Conservation (phyloP, 495 filamentous ascomycete species). For the Penicillium coprophilum region DNA sequence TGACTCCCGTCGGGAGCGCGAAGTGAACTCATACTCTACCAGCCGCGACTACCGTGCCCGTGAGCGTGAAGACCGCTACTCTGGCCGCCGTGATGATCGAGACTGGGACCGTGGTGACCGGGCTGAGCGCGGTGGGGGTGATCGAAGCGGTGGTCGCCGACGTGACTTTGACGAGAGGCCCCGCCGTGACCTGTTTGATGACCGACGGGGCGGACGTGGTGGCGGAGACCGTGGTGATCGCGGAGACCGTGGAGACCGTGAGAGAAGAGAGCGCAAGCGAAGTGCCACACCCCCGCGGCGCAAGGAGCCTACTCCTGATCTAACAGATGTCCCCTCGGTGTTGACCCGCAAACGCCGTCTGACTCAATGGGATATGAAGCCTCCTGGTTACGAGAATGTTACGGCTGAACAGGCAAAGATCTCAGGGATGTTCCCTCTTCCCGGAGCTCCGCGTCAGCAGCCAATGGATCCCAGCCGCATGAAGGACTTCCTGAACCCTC, state of each 20-base stretch:
- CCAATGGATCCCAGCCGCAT: conserved; percentile 94
- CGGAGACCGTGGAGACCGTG: conserved; percentile 37
- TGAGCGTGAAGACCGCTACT: conserved; percentile 87
- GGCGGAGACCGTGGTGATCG: conserved; percentile 31
- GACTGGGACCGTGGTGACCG: conserved; percentile 54
- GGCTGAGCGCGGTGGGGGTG: conserved; percentile 33
- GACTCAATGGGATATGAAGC: conserved; percentile 99
- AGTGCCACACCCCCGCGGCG: conserved; percentile 79
- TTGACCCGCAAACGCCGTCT: conserved; percentile 81
- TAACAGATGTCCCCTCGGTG: conserved; percentile 79
- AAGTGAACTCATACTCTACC: conserved; percentile 84
- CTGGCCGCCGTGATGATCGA: conserved; percentile 50
- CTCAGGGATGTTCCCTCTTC: conserved; percentile 98
- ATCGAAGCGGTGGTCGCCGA: conserved; percentile 35
- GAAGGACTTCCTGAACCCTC: conserved; percentile 92
- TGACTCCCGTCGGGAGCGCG: conserved; percentile 58
- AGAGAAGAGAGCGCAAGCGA: conserved; percentile 65
- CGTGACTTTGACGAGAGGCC: conserved; percentile 33
- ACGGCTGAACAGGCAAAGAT: conserved; percentile 98
- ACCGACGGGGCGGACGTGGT: conserved; percentile 27
- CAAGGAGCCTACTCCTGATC: conserved; percentile 94
- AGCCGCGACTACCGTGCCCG: conserved; percentile 87
- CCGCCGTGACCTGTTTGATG: conserved; percentile 32
- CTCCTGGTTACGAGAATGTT: conserved; percentile 96
- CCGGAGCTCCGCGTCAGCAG: conserved; percentile 91